Percentiles rank a stretch among this genome's conserved stretches.
Evolutionary conservation across 2,329 filamentous ascomycete genomes (phyloP).

Genomic region (Cercospora sojina): DNA sequence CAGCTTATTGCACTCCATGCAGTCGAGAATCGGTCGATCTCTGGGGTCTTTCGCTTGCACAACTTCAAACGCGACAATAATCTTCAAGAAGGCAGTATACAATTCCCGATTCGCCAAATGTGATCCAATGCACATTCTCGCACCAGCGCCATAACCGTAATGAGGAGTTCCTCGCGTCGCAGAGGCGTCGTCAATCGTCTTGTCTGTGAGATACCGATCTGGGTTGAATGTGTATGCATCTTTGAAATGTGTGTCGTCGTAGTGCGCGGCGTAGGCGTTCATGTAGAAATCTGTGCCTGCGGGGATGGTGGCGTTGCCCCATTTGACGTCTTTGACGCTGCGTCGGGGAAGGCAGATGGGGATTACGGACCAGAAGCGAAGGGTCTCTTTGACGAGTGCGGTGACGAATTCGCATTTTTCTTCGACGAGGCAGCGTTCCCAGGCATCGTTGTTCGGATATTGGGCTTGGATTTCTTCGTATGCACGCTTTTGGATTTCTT

Average conservation of each 20-base stretch:
- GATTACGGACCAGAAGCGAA: slow-evolving; percentile 77
- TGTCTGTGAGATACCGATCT: slow-evolving; percentile 64
- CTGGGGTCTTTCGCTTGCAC: slow-evolving; percentile 41
- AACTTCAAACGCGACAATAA: slow-evolving; percentile 51
- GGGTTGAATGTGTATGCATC: slow-evolving; percentile 63
- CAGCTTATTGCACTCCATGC: slow-evolving; percentile 47
- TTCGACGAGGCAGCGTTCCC: slow-evolving; percentile 69
- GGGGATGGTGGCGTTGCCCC: slow-evolving; percentile 66
- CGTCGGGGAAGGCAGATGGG: slow-evolving; percentile 73
- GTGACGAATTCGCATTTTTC: slow-evolving; percentile 76
- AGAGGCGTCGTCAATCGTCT: slow-evolving; percentile 43
- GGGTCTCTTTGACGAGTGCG: slow-evolving; percentile 73
- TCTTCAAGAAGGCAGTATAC: slow-evolving; percentile 50
- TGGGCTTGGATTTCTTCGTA: slow-evolving; percentile 68
- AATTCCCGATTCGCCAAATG: slow-evolving; percentile 44
- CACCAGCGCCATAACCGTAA: slow-evolving; percentile 49
- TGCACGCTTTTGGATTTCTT: slow-evolving; percentile 67
- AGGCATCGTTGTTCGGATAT: slow-evolving; percentile 73
- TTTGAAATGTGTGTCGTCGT: slow-evolving; percentile 68
- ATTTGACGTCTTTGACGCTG: slow-evolving; percentile 70
- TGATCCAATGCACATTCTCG: slow-evolving; percentile 44
- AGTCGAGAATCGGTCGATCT: slow-evolving; percentile 48
- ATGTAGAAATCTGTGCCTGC: slow-evolving; percentile 78
- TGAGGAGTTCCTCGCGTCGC: slow-evolving; percentile 47
- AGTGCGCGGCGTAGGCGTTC: slow-evolving; percentile 73